These are phyloP conservation scores for Leccinum huronense DNA, from an alignment of 1,284 basidiomycete species.

Conservation along the genomic window DNA sequence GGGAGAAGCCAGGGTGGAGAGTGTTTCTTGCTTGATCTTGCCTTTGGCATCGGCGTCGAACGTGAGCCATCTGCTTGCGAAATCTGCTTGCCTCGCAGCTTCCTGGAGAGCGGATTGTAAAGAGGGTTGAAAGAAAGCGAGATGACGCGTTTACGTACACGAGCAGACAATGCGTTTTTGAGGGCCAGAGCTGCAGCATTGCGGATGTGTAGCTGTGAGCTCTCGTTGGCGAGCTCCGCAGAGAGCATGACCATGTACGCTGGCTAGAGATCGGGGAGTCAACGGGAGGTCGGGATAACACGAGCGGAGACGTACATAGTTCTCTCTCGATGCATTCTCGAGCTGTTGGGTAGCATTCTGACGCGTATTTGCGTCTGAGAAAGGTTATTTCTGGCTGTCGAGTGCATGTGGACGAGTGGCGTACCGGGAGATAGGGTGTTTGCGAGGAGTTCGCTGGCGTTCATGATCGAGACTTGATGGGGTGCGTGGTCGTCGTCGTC, in stretches of 20 bases:
- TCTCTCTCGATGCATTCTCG: conserved; percentile 79
- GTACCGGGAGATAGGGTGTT: conserved; percentile 88
- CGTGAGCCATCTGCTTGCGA: conserved; percentile 78
- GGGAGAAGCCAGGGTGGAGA: conserved; percentile 79
- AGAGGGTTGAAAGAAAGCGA: conserved; percentile 6
- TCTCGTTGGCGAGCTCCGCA: conserved; percentile 76
- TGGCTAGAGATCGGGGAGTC: conserved; percentile 51
- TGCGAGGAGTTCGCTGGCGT: conserved; percentile 83
- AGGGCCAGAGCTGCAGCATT: conserved; percentile 95
- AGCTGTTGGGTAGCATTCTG: conserved; percentile 86
- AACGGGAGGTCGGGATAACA: conserved; percentile 20
- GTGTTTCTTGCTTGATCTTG: conserved; percentile 87
- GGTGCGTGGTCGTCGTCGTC: conserved; percentile 25
- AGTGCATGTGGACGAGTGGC: conserved; percentile 37
- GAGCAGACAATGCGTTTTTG: conserved; percentile 92
- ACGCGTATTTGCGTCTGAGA: conserved; percentile 78
- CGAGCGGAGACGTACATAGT: conserved; percentile 63
- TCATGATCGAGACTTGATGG: conserved; percentile 58
- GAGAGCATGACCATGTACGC: conserved; percentile 89
- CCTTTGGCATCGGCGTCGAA: conserved; percentile 67
- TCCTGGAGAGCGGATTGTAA: conserved; percentile 54
- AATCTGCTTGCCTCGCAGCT: conserved; percentile 70
- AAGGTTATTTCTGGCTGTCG: conserved; percentile 23
- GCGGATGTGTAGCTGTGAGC: conserved; percentile 71
- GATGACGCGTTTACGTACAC: conserved; percentile 57